These are phyloP conservation scores for Nymphaea colorata DNA, from an alignment of 164 flowering plant species.

Conservation along the genomic window DNA sequence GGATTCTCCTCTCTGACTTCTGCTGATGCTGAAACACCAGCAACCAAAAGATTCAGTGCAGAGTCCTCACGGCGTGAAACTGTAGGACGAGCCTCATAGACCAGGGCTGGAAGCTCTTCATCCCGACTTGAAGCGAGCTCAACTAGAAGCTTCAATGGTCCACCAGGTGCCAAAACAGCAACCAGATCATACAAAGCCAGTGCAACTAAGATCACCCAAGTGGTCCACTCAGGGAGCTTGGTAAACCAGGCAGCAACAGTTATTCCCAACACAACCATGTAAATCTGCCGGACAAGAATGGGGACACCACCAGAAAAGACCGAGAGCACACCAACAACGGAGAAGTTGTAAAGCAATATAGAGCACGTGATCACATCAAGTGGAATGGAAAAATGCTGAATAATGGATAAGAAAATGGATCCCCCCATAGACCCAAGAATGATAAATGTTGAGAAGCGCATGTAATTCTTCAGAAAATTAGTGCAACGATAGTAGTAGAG, in stretches of 20 bases:
- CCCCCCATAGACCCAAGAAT: conserved; percentile 69
- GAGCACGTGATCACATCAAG: conserved; percentile 51
- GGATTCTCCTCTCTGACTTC: background rate
- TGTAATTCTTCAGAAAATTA: conserved; percentile 67
- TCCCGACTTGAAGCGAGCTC: conserved; percentile 71
- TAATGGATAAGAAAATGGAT: conserved; percentile 41
- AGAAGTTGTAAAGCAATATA: conserved; percentile 50
- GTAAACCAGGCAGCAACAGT: conserved; percentile 86
- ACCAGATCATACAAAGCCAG: conserved; percentile 81
- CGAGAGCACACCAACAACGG: conserved; percentile 57
- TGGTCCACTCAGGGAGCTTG: conserved; percentile 85
- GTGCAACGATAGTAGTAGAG: conserved; percentile 82
- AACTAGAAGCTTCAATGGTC: conserved; percentile 78
- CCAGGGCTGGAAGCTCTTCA: conserved; percentile 80
- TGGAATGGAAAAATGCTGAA: conserved; percentile 55
- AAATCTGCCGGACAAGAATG: conserved; percentile 50
- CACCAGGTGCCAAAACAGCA: conserved; percentile 84
- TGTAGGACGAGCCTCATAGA: conserved; percentile 77
- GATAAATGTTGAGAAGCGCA: conserved; percentile 68
- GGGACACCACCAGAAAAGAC: conserved; percentile 57
- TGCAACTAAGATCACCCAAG: conserved; percentile 72
- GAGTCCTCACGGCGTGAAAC: conserved; percentile 9
- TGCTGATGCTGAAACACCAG: conserved; percentile 26
- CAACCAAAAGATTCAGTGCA: conserved; percentile 36
- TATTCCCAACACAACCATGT: conserved; percentile 67